phyloP scores from a whole-genome alignment of 2,329 filamentous ascomycete genomes.

The Pyrenophora seminiperda region DNA sequence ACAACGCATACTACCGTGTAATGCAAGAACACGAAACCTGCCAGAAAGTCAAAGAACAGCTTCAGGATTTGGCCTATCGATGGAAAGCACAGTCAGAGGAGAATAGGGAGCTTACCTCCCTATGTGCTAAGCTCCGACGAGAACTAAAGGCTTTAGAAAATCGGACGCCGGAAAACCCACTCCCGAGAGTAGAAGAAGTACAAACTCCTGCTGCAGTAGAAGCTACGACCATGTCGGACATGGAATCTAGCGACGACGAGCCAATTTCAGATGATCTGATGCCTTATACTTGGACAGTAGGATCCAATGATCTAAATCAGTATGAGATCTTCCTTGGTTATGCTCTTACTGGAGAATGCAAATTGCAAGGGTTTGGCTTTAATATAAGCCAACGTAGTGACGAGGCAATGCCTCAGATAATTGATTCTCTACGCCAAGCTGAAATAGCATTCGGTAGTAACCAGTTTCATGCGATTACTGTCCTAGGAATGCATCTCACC shows the following conservation, averaged over 20 bases:
- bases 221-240: constrained; percentile 10
- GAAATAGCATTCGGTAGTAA: constrained; percentile 9
- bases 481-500: constrained; percentile 11
- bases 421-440: constrained; percentile 7
- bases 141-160: constrained; percentile 6
- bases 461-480: constrained; percentile 7
- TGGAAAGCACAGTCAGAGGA: constrained; percentile 11
- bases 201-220: constrained; percentile 10
- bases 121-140: constrained; percentile 6
- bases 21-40: constrained; percentile 5
- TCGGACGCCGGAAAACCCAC: background rate
- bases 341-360: constrained; percentile 3
- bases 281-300: constrained; percentile 8
- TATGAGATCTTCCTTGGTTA: constrained; percentile 13
- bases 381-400: constrained; percentile 12
- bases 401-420: constrained; percentile 12
- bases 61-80: constrained; percentile 7
- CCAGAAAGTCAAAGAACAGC: constrained; percentile 11
- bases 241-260: constrained; percentile 12
- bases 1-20: constrained; percentile 2
- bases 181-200: constrained; percentile 6
- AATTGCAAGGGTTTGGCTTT: constrained; percentile 9
- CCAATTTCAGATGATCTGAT: constrained; percentile 4
- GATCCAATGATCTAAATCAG: constrained; percentile 5
- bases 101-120: constrained; percentile 8